Base-by-base conservation (phyloP, 2,329 filamentous ascomycete species). In the Apiospora arundinis region DNA sequence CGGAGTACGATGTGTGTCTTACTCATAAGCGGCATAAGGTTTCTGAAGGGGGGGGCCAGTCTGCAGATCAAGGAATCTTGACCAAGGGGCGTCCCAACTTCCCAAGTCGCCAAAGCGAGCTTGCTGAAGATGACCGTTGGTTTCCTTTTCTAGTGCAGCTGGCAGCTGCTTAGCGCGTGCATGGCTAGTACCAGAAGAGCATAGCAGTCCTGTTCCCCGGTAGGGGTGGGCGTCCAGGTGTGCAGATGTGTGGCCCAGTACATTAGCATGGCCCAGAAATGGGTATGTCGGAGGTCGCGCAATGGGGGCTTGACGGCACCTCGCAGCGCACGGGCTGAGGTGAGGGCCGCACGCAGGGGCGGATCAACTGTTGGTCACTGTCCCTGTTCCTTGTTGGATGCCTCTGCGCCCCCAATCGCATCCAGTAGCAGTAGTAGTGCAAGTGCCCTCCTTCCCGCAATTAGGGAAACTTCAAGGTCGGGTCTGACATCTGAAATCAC, bases 241-340 rank as follows among this genome's bases (percentile, higher is more conserved):
- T n/a, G n/a, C n/a, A n/a, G n/a, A n/a, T n/a, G n/a, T n/a, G n/a
- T 40, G 37, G 37, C 37, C 37, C 40, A 42, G 40, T 42, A 42
- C 12, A 14, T 14, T 16, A 45, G 42, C 5, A 16, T 16, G 42
- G 42, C 42, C 42, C 42, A 45, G 42, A 16, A 45, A 45, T 45
- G 23, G 49, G n/a, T 28, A 11, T 25, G 25, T 28, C 23, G 28
- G 56, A n/a, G 32, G 18, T 63, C 56, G 56, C 56, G 56, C 32
- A 63, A 63, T 63, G 56, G 56, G 56, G 56, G 56, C 56, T 63
- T 37, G 32, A 37, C 56, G 56, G 56, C 56, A 63, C 56, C 56
- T 63, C 32, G 56, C 56, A 63, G 56, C 9, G 56, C 56, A 63
- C 56, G 56, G 56, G 56, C 56, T 12, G 32, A 63, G 56, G 28